phyloP scores from a whole-genome alignment of 1,284 basidiomycete genomes.

The Cryptococcus depauperatus region DNA sequence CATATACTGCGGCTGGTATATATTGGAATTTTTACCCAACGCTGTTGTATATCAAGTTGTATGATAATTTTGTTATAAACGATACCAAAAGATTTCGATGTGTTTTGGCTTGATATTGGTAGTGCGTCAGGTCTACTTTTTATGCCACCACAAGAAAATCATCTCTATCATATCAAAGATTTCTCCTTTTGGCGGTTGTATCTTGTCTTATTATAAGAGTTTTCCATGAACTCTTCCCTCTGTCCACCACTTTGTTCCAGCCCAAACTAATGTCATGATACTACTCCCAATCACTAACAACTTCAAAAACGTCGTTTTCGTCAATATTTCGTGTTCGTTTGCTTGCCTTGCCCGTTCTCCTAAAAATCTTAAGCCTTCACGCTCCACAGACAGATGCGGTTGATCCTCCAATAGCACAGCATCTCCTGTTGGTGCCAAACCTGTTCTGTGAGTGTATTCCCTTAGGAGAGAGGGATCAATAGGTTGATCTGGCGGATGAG shows the following conservation, averaged over 20 bases:
- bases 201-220: conserved; percentile 1
- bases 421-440: not conserved
- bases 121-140: too few relatives aligned
- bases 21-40: not conserved
- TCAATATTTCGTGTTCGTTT: not conserved
- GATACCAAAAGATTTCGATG: too few relatives aligned
- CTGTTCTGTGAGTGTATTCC: not conserved
- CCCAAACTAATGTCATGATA: conserved; percentile 1
- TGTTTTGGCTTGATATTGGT: too few relatives aligned
- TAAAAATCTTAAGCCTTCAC: conserved; percentile 6
- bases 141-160: not conserved
- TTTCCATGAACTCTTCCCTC: conserved; percentile 11
- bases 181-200: not conserved
- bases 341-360: not conserved
- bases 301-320: conserved; percentile 2
- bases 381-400: conserved; percentile 9
- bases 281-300: conserved; percentile 5
- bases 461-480: not conserved
- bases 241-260: conserved; percentile 9
- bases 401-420: conserved; percentile 7
- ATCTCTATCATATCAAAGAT: not conserved
- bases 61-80: too few relatives aligned
- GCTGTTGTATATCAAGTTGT: too few relatives aligned
- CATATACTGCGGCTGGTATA: not conserved
- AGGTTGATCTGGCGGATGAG: not conserved